Conservation (phyloP, 2,329 filamentous ascomycete genomes). For the Dactylellina drechsleri region DNA sequence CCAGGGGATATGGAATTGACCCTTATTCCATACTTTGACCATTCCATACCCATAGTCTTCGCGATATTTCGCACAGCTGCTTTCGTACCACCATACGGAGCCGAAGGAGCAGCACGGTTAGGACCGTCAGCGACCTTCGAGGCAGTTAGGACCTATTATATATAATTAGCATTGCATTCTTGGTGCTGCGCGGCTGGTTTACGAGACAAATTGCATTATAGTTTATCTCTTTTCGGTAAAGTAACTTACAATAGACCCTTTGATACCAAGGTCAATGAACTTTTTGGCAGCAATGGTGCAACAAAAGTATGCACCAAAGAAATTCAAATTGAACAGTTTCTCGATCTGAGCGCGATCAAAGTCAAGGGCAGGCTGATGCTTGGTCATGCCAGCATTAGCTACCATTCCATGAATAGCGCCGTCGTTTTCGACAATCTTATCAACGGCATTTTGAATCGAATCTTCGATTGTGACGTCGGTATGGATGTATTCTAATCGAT, state of each 20-base stretch:
- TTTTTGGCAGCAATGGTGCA: constrained; percentile 64
- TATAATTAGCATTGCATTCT: no score
- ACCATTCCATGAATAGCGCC: constrained; percentile 64
- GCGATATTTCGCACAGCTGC: constrained; percentile 61
- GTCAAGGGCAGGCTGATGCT: constrained; percentile 65
- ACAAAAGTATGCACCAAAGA: constrained; percentile 65
- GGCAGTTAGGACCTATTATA: constrained; percentile 64
- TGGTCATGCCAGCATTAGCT: constrained; percentile 63
- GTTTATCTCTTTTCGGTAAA: neutral
- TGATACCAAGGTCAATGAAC: constrained; percentile 61
- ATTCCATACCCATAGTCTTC: constrained; percentile 65
- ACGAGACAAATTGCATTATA: neutral
- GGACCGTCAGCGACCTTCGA: constrained; percentile 66
- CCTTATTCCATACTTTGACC: constrained; percentile 64
- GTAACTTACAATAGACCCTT: constrained; percentile 59
- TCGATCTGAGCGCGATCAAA: constrained; percentile 63
- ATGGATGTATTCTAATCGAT: constrained; percentile 64
- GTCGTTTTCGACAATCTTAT: constrained; percentile 62
- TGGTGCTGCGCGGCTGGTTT: no score
- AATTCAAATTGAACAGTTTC: constrained; percentile 65
- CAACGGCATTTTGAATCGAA: constrained; percentile 62
- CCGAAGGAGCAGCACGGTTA: constrained; percentile 67
- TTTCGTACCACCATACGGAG: constrained; percentile 60
- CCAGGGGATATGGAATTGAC: constrained; percentile 66
- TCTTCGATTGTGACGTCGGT: constrained; percentile 65